Conservation (phyloP, 345 rosid species). For the Arabidopsis suecica region DNA sequence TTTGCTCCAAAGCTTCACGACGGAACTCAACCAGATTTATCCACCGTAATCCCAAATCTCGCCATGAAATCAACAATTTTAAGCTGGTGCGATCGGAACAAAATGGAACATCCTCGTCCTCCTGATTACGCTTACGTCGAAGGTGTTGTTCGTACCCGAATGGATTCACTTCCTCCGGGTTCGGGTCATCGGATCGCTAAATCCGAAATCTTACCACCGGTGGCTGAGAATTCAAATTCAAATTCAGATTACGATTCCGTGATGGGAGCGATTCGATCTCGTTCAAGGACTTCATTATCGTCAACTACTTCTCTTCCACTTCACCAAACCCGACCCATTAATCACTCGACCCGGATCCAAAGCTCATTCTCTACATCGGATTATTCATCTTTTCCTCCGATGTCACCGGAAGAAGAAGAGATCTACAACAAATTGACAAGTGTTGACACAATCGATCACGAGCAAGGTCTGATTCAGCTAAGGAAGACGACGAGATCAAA, state of each 20-base stretch:
- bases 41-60: slow-evolving; percentile 66
- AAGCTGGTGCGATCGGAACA: slow-evolving; percentile 62
- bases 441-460: slow-evolving; percentile 58
- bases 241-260: slow-evolving; percentile 31
- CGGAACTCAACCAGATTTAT: slow-evolving; percentile 63
- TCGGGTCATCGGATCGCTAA: slow-evolving; percentile 62
- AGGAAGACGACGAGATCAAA: slow-evolving; percentile 62
- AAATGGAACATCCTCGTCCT: slow-evolving; percentile 46
- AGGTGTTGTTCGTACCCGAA: slow-evolving; percentile 52
- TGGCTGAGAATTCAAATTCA: slow-evolving; percentile 50
- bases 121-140: slow-evolving; percentile 61
- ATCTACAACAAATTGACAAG: slow-evolving; percentile 54
- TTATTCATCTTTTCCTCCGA: slow-evolving; percentile 42
- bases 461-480: slow-evolving; percentile 59
- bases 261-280: slow-evolving; percentile 51
- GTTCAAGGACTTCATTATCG: slow-evolving; percentile 52
- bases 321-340: slow-evolving; percentile 71
- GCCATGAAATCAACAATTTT: slow-evolving; percentile 69
- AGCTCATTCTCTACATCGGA: slow-evolving; percentile 37
- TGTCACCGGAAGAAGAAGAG: slow-evolving; percentile 58
- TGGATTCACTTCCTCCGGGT: slow-evolving; percentile 41
- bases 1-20: slow-evolving; percentile 56
- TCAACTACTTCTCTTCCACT: slow-evolving; percentile 61
- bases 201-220: slow-evolving; percentile 60
- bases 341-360: slow-evolving; percentile 50